Evolutionary conservation across 2,329 filamentous ascomycete species (phyloP).

Genomic region (Scedosporium minutisporum): DNA sequence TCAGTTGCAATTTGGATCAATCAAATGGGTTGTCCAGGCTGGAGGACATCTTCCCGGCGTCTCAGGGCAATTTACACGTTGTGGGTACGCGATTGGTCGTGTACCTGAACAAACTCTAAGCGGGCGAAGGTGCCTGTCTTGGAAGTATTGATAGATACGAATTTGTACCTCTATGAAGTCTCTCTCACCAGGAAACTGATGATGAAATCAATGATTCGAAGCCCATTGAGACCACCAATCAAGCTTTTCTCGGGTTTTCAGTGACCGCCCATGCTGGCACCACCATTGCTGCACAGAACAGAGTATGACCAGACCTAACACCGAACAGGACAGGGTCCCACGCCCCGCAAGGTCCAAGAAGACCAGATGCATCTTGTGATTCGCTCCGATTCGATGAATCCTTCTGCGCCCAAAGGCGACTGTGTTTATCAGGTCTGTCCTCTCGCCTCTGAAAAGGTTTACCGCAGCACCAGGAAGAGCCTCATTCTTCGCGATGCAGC

Average conservation of each 20-base stretch:
- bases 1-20: not conserved
- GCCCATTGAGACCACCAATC: too few relatives aligned
- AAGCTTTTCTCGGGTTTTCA: too few relatives aligned
- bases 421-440: not conserved
- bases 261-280: not conserved
- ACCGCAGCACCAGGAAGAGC: not conserved
- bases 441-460: not conserved
- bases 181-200: too few relatives aligned
- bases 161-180: too few relatives aligned
- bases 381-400: not conserved
- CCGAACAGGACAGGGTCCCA: not conserved
- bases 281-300: not conserved
- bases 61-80: not conserved
- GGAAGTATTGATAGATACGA: too few relatives aligned
- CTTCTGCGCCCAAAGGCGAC: not conserved
- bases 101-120: not conserved
- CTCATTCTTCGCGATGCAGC: not conserved
- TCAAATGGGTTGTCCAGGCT: too few relatives aligned
- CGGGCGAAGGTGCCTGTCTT: not conserved
- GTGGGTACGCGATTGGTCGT: not conserved
- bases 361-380: not conserved
- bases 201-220: too few relatives aligned
- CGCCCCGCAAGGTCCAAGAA: not conserved
- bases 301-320: not conserved
- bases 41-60: not conserved